These are phyloP conservation scores for Ophiostoma piceae DNA, from an alignment of 2,329 filamentous ascomycete genomes.

Conservation along the genomic window DNA sequence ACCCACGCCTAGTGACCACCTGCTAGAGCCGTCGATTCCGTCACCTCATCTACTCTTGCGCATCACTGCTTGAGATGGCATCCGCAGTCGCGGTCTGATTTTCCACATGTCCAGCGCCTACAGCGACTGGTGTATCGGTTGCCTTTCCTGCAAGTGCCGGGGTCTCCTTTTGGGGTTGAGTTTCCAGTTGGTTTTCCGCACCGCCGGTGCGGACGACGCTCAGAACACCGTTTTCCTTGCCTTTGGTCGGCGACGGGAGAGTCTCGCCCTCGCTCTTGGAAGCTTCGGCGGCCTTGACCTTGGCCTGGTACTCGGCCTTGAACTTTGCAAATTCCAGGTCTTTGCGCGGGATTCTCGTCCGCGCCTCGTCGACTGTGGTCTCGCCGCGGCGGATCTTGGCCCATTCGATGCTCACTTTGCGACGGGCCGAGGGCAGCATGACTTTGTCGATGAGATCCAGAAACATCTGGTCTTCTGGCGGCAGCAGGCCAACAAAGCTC, in stretches of 20 bases:
- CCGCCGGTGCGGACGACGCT: not conserved
- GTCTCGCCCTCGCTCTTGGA: not conserved
- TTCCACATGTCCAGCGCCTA: no score
- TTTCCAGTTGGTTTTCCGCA: not conserved
- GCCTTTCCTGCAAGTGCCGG: not conserved
- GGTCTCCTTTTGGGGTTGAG: not conserved
- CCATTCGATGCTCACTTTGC: not conserved
- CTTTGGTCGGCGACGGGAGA: not conserved
- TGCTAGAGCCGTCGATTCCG: no score
- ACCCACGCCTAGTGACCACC: no score
- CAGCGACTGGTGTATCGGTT: not conserved
- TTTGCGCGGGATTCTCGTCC: not conserved
- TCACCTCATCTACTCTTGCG: no score
- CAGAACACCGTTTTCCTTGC: not conserved
- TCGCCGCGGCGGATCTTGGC: conserved; percentile 2
- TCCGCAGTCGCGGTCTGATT: no score
- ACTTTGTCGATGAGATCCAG: not conserved
- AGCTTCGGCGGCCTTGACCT: not conserved
- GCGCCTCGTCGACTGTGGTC: not conserved
- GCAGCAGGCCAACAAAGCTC: not conserved
- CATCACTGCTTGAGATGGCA: no score
- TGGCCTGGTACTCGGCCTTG: not conserved
- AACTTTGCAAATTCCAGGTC: not conserved
- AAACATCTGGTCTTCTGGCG: not conserved
- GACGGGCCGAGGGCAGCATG: not conserved